These are phyloP conservation scores for Scutellaria galericulata DNA, from an alignment of 257 asterid species.

Conservation along the genomic window DNA sequence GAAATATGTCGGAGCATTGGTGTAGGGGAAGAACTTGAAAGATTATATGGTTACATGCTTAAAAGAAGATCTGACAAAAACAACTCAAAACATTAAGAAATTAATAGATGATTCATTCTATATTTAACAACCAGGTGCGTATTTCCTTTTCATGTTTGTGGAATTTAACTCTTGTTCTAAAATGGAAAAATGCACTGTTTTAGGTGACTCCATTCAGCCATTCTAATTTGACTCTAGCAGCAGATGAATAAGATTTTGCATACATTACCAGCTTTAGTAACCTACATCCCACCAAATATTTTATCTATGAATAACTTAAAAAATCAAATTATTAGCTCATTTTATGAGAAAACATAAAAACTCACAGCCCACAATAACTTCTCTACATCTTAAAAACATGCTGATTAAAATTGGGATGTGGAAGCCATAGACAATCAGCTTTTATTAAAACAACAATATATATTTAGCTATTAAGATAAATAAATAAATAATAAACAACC, in stretches of 20 bases:
- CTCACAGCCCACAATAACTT: slow-evolving; percentile 15
- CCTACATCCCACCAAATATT: slow-evolving; percentile 10
- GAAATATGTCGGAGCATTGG: too few species aligned
- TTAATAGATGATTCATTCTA: background rate
- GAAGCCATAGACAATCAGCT: background rate
- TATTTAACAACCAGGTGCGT: background rate
- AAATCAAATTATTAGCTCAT: background rate
- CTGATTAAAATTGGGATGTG: too few species aligned
- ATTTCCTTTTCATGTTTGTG: background rate
- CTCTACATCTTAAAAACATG: background rate
- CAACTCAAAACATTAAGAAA: background rate
- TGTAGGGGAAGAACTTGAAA: too few species aligned
- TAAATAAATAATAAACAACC: background rate
- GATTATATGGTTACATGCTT: too few species aligned
- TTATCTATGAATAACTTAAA: background rate
- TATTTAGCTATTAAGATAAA: background rate
- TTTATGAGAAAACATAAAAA: slow-evolving; percentile 6
- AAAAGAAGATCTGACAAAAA: background rate
- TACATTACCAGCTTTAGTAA: slow-evolving; percentile 8
- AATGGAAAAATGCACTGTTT: slow-evolving; percentile 4
- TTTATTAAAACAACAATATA: background rate
- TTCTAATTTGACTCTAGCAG: background rate
- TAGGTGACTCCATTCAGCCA: background rate
- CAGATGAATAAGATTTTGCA: background rate
- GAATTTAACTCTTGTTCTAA: background rate